Percentiles rank a stretch among this genome's conserved stretches.
Conservation (phyloP, 768 basidiomycete species). For the Pleurotus ostreatus region DNA sequence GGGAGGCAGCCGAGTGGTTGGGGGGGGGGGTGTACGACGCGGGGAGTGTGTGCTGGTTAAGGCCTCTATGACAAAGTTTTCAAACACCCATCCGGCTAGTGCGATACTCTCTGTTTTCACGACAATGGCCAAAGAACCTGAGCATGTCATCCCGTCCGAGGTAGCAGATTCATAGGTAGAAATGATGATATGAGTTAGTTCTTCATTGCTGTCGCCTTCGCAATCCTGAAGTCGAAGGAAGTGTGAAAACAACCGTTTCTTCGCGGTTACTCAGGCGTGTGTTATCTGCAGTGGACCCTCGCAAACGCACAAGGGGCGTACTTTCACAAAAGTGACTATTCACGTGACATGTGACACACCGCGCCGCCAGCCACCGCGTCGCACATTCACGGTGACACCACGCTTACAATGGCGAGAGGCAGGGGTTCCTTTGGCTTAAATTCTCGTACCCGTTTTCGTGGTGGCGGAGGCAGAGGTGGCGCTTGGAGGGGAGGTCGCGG, state of each 20-base stretch:
- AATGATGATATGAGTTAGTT: too few relatives aligned
- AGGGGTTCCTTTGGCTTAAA: constrained; percentile 24
- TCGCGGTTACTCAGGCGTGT: too few relatives aligned
- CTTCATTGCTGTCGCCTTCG: too few relatives aligned
- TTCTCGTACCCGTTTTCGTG: constrained; percentile 32
- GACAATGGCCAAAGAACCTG: background rate
- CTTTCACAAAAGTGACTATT: too few relatives aligned
- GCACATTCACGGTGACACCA: background rate
- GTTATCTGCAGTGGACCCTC: too few relatives aligned
- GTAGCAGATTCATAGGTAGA: too few relatives aligned
- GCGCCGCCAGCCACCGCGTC: background rate
- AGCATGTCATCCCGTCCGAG: background rate
- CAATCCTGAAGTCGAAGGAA: background rate
- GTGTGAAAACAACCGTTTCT: background rate
- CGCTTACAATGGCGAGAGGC: constrained; percentile 42
- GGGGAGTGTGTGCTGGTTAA: background rate
- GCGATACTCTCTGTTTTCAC: background rate
- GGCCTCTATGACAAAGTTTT: background rate
- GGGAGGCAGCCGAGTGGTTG: too few relatives aligned
- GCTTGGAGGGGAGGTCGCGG: constrained; percentile 51
- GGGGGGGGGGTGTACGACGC: too few relatives aligned
- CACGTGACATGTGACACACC: too few relatives aligned
- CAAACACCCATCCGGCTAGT: background rate
- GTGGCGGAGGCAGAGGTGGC: constrained; percentile 40
- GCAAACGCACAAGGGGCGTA: too few relatives aligned